Conservation (phyloP, 148 eudicot species). For the Rhododendron kiyosumense region DNA sequence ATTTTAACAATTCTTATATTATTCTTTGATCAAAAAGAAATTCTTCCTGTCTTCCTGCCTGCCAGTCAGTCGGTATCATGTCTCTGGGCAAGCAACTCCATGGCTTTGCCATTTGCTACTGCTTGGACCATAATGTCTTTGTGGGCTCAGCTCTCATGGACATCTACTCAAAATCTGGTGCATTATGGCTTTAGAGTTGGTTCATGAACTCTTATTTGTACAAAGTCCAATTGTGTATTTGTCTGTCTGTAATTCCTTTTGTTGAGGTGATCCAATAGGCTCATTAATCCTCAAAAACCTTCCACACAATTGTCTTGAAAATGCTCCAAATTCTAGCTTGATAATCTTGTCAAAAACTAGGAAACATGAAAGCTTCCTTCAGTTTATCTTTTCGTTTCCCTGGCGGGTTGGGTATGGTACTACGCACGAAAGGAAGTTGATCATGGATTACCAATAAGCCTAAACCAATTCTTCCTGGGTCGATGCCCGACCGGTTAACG, state of each 20-base stretch:
- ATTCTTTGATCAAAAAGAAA: background rate
- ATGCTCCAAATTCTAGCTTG: background rate
- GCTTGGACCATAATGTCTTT: slow-evolving; percentile 55
- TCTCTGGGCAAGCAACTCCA: slow-evolving; percentile 65
- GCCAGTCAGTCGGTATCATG: slow-evolving; percentile 22
- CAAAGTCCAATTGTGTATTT: background rate
- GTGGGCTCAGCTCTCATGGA: slow-evolving; percentile 74
- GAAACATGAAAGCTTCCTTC: no score
- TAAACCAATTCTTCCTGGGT: background rate
- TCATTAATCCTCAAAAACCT: background rate
- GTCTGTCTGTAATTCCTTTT: background rate
- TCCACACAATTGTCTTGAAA: background rate
- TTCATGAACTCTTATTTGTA: no score
- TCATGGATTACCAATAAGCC: no score
- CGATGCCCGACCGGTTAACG: background rate
- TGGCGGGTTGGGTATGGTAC: background rate
- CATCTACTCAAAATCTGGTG: slow-evolving; percentile 76
- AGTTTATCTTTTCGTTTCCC: background rate
- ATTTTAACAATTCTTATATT: no score
- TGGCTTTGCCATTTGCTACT: slow-evolving; percentile 57
- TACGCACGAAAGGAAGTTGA: no score
- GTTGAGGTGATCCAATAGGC: background rate
- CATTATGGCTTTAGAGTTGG: background rate
- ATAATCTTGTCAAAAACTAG: no score
- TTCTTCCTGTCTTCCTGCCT: slow-evolving; percentile 80